A percentile compares a stretch with the other conserved stretches of the same genome.
Conservation (phyloP, 257 asterid genomes). For the Lycium barbarum region DNA sequence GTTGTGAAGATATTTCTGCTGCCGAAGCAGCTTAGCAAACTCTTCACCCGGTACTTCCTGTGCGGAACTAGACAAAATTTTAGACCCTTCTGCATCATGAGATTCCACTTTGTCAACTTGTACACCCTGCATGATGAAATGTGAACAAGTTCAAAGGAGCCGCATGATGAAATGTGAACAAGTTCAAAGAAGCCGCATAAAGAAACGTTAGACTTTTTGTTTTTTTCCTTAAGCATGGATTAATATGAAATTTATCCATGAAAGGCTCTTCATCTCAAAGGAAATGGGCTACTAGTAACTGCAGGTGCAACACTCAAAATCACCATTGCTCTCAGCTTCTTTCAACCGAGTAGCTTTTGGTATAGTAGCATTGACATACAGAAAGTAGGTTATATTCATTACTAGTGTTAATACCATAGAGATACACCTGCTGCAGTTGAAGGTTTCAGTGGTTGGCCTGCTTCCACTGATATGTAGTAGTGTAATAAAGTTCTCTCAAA, state of each 20-base stretch:
- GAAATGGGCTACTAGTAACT: neutral
- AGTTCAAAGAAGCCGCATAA: neutral
- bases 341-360: neutral
- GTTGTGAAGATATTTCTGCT: conserved; percentile 66
- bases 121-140: conserved; percentile 65
- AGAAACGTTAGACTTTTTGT: neutral
- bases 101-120: conserved; percentile 59
- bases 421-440: neutral
- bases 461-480: neutral
- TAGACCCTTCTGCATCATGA: conserved; percentile 48
- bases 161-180: conserved; percentile 36
- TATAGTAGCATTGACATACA: neutral
- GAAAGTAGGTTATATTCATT: neutral
- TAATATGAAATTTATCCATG: neutral
- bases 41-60: conserved; percentile 55
- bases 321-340: neutral
- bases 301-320: neutral
- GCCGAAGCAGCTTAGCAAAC: conserved; percentile 52
- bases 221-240: neutral
- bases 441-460: neutral
- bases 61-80: conserved; percentile 43
- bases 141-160: neutral
- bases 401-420: neutral
- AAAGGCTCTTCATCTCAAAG: neutral
- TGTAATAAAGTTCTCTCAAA: neutral